Evolutionary conservation across 1,139 yeast genomes (phyloP).

Genomic region (Suhomyces coccinellae): DNA sequence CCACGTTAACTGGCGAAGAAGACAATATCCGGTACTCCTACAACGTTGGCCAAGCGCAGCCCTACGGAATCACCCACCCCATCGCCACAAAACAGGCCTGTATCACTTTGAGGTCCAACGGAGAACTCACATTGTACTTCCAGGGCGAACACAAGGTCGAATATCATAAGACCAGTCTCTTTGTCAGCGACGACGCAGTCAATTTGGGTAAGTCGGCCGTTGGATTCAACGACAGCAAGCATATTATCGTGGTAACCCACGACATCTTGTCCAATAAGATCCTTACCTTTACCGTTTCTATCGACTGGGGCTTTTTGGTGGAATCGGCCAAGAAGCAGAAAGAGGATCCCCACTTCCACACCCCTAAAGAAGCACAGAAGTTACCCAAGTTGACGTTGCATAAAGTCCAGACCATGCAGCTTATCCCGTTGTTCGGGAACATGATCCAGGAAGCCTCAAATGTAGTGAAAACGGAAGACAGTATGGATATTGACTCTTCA

Average conservation of each 20-base stretch:
- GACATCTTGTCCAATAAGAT: conserved; percentile 43
- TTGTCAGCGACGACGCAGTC: conserved; percentile 24
- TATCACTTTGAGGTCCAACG: conserved; percentile 63
- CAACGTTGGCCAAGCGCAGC: conserved; percentile 57
- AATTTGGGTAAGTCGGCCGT: conserved; percentile 52
- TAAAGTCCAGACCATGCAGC: conserved; percentile 33
- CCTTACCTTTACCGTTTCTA: conserved; percentile 45
- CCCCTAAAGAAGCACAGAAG: conserved; percentile 44
- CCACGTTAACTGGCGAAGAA: conserved; percentile 30
- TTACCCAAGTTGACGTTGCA: conserved; percentile 27
- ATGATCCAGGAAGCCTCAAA: conserved; percentile 13
- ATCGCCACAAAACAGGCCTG: conserved; percentile 70
- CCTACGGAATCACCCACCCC: conserved; percentile 71
- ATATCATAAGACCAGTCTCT: conserved; percentile 39
- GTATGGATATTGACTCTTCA: conserved; percentile 22
- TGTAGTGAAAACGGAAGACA: conserved; percentile 15
- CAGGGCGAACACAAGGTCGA: conserved; percentile 66
- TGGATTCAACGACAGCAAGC: conserved; percentile 56
- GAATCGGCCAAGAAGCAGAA: conserved; percentile 51
- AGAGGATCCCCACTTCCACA: conserved; percentile 52
- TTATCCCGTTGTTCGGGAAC: conserved; percentile 21
- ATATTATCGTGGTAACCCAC: conserved; percentile 50
- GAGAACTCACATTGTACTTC: conserved; percentile 56
- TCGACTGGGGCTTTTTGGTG: conserved; percentile 64
- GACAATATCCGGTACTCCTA: conserved; percentile 41